phyloP scores from a whole-genome alignment of 352 stramenopile species.

The Pythium scleroteichum region DNA sequence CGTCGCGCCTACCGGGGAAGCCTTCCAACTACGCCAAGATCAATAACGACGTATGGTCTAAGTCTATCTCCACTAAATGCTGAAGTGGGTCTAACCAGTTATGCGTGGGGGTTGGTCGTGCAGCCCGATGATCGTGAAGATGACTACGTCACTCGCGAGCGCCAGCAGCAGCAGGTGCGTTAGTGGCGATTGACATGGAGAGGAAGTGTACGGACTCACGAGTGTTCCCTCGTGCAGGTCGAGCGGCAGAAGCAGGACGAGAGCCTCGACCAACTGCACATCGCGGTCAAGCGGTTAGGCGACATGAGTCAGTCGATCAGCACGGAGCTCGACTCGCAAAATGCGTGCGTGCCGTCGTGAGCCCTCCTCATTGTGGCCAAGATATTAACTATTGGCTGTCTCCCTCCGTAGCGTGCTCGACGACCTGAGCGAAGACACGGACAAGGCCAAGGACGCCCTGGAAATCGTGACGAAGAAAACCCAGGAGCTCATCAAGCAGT shows the following conservation, averaged over 20 bases:
- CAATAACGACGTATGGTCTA: conserved; percentile 48
- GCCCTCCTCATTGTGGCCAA: not conserved
- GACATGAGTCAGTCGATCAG: conserved; percentile 86
- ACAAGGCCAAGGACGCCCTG: conserved; percentile 75
- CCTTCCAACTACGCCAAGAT: conserved; percentile 73
- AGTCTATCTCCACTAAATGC: not conserved
- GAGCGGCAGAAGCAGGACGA: conserved; percentile 86
- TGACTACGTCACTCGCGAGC: conserved; percentile 53
- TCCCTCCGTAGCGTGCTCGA: conserved; percentile 88
- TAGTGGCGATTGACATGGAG: too few species aligned
- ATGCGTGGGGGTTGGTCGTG: not conserved
- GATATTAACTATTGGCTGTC: too few species aligned
- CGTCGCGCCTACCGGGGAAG: conserved; percentile 60
- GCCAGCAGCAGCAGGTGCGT: conserved; percentile 50
- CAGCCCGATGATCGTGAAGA: conserved; percentile 54
- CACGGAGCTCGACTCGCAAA: conserved; percentile 80
- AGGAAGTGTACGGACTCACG: too few species aligned
- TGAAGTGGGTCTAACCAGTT: conserved; percentile 5
- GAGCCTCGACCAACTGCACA: conserved; percentile 75
- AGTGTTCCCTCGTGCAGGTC: conserved; percentile 21
- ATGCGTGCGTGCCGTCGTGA: conserved; percentile 45
- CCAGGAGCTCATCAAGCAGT: conserved; percentile 85
- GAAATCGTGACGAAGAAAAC: conserved; percentile 83
- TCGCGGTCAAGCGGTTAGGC: conserved; percentile 74
- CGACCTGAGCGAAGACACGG: conserved; percentile 80